These are phyloP conservation scores for Alternaria solani DNA, from an alignment of 2,329 filamentous ascomycete genomes.

Conservation along the genomic window DNA sequence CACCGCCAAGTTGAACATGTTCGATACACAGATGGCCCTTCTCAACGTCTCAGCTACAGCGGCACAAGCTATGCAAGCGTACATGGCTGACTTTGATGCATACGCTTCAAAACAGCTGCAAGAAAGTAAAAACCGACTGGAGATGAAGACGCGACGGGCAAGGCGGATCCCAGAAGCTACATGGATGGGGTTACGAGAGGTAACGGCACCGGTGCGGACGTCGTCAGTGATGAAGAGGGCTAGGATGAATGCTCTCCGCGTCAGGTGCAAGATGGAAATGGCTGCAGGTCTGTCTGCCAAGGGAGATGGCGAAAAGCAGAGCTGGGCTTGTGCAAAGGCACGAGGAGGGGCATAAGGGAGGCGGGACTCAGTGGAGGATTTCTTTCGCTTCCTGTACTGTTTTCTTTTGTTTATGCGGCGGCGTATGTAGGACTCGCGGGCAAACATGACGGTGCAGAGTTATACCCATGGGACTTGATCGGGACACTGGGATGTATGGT, in stretches of 20 bases:
- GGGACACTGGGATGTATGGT: slow-evolving; percentile 10
- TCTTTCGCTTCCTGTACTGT: slow-evolving; percentile 2
- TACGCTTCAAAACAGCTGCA: slow-evolving; percentile 15
- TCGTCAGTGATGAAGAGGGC: slow-evolving; percentile 39
- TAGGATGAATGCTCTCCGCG: slow-evolving; percentile 40
- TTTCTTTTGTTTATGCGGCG: slow-evolving; percentile 26
- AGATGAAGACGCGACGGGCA: slow-evolving; percentile 13
- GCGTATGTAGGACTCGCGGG: slow-evolving; percentile 21
- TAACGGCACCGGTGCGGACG: slow-evolving; percentile 38
- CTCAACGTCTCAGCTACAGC: slow-evolving; percentile 31
- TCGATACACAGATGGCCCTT: slow-evolving; percentile 30
- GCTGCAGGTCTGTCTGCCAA: slow-evolving; percentile 27
- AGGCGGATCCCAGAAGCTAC: slow-evolving; percentile 29
- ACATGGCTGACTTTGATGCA: slow-evolving; percentile 13
- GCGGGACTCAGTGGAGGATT: background rate
- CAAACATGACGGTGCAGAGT: slow-evolving; percentile 11
- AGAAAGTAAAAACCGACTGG: slow-evolving; percentile 17
- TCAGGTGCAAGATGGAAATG: slow-evolving; percentile 39
- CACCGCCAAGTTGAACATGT: slow-evolving; percentile 27
- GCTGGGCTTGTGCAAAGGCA: slow-evolving; percentile 34
- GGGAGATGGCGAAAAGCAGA: slow-evolving; percentile 21
- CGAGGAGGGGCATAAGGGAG: slow-evolving; percentile 4
- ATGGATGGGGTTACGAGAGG: slow-evolving; percentile 33
- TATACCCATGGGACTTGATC: slow-evolving; percentile 22
- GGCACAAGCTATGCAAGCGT: slow-evolving; percentile 18